Conservation (phyloP, 768 basidiomycete genomes). For the Termitomyces sp. region DNA sequence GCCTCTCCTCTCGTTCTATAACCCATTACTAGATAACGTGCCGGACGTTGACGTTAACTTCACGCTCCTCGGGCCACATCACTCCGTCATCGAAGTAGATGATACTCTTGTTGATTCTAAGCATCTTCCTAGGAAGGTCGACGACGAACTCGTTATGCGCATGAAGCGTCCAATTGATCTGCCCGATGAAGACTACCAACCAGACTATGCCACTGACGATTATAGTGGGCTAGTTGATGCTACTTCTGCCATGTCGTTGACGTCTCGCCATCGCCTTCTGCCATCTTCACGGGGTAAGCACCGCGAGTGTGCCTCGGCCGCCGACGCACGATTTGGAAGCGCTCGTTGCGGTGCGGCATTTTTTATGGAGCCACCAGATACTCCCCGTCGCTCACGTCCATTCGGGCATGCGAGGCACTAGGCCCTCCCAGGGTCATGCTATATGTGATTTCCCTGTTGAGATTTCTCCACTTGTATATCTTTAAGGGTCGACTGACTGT, state of each 20-base stretch:
- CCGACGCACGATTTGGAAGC: neutral
- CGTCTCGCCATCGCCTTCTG: neutral
- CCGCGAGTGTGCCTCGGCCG: neutral
- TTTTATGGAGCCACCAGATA: neutral
- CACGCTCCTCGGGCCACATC: neutral
- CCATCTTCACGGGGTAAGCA: neutral
- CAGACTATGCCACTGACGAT: neutral
- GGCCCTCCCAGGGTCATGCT: neutral
- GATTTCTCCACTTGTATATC: neutral
- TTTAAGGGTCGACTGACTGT: neutral
- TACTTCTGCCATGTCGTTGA: neutral
- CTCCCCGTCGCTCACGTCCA: neutral
- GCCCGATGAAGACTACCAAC: neutral
- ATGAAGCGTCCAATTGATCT: conserved; percentile 8
- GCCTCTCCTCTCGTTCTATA: neutral
- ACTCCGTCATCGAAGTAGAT: neutral
- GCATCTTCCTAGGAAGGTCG: neutral
- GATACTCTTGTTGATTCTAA: no score
- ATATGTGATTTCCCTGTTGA: neutral
- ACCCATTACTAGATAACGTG: neutral
- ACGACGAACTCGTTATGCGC: conserved; percentile 4
- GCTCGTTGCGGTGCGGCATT: neutral
- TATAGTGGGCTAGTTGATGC: neutral
- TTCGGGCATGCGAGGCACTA: neutral
- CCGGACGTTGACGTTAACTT: neutral